These are phyloP conservation scores for Truncatella angustata DNA, from an alignment of 2,329 filamentous ascomycete genomes.

Conservation along the genomic window DNA sequence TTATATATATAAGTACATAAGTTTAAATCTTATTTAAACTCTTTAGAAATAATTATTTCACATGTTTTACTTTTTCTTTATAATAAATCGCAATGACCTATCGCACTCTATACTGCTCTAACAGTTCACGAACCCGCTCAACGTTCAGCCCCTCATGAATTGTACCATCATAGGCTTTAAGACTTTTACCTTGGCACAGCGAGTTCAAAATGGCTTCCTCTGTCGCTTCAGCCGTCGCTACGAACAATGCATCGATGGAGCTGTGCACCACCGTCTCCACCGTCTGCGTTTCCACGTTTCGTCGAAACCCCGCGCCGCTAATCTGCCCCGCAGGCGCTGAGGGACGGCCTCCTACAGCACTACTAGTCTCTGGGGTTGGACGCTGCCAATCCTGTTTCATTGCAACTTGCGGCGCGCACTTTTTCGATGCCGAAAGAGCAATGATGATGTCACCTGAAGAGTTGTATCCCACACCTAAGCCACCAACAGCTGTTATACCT, in stretches of 20 bases:
- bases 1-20: no score
- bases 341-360: not conserved
- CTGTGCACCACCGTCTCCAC: conserved; percentile 1
- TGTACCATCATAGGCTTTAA: not conserved
- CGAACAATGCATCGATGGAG: conserved; percentile 1
- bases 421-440: not conserved
- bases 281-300: conserved; percentile 1
- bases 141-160: not conserved
- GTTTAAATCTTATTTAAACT: no score
- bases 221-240: conserved; percentile 6
- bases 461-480: not conserved
- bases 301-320: conserved; percentile 1
- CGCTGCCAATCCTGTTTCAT: conserved; percentile 3
- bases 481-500: not conserved
- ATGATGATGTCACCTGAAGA: conserved; percentile 6
- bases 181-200: not conserved
- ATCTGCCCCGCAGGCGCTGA: not conserved
- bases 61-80: no score
- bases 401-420: not conserved
- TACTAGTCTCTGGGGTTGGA: not conserved
- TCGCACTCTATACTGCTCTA: not conserved
- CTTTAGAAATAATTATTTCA: not conserved
- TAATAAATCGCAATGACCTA: not conserved
- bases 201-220: conserved; percentile 9
- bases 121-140: not conserved